Conservation (phyloP, 2,329 filamentous ascomycete species). For the Thelonectria olida region DNA sequence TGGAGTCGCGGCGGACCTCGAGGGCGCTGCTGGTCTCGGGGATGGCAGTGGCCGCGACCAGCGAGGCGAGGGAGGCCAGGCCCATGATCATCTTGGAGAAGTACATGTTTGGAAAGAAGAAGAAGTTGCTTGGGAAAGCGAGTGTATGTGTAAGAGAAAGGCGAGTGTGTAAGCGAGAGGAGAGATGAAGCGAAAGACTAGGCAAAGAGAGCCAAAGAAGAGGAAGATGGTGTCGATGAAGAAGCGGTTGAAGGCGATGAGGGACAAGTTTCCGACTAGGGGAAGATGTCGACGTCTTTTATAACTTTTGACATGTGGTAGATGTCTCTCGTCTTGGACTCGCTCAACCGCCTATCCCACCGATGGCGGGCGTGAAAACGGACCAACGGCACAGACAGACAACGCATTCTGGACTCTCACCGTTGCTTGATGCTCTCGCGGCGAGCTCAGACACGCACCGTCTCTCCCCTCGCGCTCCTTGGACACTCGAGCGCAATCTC, state of each 20-base stretch:
- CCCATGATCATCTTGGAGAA: constrained; percentile 41
- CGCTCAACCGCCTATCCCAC: background rate
- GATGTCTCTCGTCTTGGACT: background rate
- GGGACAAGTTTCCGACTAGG: background rate
- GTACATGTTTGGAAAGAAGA: constrained; percentile 40
- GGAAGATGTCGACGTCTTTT: constrained; percentile 8
- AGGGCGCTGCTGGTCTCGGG: constrained; percentile 37
- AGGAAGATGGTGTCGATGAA: constrained; percentile 15
- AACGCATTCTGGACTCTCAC: background rate
- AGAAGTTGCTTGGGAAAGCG: background rate
- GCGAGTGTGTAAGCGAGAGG: constrained; percentile 19
- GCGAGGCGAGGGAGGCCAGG: constrained; percentile 38
- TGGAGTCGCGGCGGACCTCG: constrained; percentile 26
- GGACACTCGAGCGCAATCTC: background rate
- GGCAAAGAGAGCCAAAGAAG: constrained; percentile 11
- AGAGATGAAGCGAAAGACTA: constrained; percentile 26
- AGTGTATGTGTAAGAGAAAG: constrained; percentile 4
- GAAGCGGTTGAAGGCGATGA: constrained; percentile 5
- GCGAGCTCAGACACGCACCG: background rate
- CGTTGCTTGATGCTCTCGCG: background rate
- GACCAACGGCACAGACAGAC: background rate
- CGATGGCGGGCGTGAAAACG: background rate
- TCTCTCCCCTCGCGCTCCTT: too few species aligned
- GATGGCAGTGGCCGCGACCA: constrained; percentile 37
- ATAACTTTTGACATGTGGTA: constrained; percentile 3